Conservation (phyloP, 179 eudicot species). For the Beta macrorhiza region DNA sequence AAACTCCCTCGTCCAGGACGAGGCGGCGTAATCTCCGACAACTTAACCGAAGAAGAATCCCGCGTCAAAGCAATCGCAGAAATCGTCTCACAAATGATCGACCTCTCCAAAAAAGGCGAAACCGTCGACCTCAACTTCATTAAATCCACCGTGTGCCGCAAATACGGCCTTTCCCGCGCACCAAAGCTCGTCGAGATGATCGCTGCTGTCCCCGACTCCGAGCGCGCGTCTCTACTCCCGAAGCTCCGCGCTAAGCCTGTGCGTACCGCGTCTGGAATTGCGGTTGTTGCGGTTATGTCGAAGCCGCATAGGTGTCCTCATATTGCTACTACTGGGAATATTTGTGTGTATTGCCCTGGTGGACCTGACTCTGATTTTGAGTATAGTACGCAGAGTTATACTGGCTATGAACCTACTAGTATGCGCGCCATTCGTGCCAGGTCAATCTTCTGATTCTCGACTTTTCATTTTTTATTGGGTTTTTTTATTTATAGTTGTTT, state of each 20-base stretch:
- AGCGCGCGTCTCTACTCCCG: conserved; percentile 67
- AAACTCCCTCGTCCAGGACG: conserved; percentile 90
- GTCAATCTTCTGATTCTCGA: neutral
- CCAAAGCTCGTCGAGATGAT: conserved; percentile 97
- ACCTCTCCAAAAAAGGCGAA: conserved; percentile 56
- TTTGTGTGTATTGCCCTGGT: conserved; percentile 94
- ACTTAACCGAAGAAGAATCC: conserved; percentile 78
- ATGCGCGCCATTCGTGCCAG: conserved; percentile 88
- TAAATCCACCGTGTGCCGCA: conserved; percentile 85
- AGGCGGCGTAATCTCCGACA: conserved; percentile 68
- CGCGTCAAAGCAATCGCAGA: conserved; percentile 88
- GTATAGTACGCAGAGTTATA: conserved; percentile 94
- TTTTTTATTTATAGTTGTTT: neutral
- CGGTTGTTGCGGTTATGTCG: conserved; percentile 97
- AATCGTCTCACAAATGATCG: conserved; percentile 76
- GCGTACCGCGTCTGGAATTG: conserved; percentile 88
- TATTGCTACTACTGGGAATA: conserved; percentile 94
- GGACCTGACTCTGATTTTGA: conserved; percentile 98
- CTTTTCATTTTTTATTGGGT: too few relatives aligned
- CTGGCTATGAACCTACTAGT: conserved; percentile 98
- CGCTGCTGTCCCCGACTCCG: conserved; percentile 83
- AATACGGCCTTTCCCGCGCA: conserved; percentile 88
- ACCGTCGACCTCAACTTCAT: conserved; percentile 83
- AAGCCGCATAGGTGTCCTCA: conserved; percentile 98
- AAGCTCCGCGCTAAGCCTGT: conserved; percentile 88